These are phyloP conservation scores for Auricularia auricula-judae DNA, from an alignment of 768 basidiomycete species.

Conservation along the genomic window DNA sequence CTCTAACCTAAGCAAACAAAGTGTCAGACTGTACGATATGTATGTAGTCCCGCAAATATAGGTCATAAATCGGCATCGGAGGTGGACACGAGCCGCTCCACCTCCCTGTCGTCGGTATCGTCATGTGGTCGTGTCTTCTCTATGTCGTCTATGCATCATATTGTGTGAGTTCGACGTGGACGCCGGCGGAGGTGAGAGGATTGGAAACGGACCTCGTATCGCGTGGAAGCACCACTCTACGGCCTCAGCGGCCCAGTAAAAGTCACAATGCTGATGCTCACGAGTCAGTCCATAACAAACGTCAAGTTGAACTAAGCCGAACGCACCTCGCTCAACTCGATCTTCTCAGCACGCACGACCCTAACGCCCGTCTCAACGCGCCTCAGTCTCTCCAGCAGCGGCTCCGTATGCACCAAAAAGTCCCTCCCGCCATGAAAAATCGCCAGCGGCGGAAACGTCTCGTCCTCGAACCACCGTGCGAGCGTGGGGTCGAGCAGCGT, in stretches of 20 bases:
- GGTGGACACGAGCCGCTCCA: no score
- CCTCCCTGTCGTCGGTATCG: no score
- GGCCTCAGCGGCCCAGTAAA: constrained; percentile 31
- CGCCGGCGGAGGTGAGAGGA: no score
- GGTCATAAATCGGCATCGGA: no score
- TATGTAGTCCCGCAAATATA: no score
- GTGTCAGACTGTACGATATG: no score
- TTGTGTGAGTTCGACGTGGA: no score
- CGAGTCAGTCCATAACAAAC: background rate
- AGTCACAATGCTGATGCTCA: constrained; percentile 17
- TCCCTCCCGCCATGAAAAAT: constrained; percentile 32
- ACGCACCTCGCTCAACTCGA: constrained; percentile 28
- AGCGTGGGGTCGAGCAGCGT: constrained; percentile 22
- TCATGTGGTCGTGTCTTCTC: no score
- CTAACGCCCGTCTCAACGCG: constrained; percentile 29
- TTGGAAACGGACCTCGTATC: background rate
- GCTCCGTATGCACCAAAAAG: constrained; percentile 31
- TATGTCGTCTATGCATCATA: no score
- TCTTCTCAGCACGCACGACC: constrained; percentile 29
- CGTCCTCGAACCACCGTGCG: constrained; percentile 27
- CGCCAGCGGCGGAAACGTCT: constrained; percentile 32
- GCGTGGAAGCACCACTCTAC: constrained; percentile 25
- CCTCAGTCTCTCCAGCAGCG: constrained; percentile 31
- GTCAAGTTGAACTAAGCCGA: background rate
- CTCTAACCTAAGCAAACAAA: no score